Evolutionary conservation across 2,329 filamentous ascomycete species (phyloP).

Genomic region (Sclerotinia sclerotiorum): DNA sequence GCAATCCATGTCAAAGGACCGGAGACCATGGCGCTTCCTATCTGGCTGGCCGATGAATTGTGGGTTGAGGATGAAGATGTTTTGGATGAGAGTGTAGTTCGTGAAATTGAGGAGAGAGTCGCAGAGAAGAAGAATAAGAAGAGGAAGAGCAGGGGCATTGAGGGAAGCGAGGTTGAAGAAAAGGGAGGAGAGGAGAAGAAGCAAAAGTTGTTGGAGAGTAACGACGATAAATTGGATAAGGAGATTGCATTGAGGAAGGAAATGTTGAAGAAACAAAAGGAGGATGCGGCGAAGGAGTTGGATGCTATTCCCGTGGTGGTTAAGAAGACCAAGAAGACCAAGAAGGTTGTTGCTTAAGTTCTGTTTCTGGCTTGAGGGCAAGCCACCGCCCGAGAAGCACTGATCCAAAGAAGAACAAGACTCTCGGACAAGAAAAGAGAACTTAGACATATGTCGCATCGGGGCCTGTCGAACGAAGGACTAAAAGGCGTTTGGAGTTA

Average conservation of each 20-base stretch:
- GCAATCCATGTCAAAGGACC: constrained; percentile 88
- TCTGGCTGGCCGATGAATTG: constrained; percentile 90
- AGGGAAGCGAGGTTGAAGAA: constrained; percentile 13
- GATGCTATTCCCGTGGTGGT: constrained; percentile 35
- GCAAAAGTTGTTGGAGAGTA: constrained; percentile 37
- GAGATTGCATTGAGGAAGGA: constrained; percentile 42
- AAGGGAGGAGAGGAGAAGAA: constrained; percentile 42
- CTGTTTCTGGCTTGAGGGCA: too few species aligned
- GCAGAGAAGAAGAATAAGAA: constrained; percentile 25
- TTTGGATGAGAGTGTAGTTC: constrained; percentile 53
- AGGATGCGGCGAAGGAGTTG: constrained; percentile 36
- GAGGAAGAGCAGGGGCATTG: constrained; percentile 20
- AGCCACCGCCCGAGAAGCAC: too few species aligned
- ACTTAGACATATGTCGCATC: neutral
- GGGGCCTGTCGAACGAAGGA: too few species aligned
- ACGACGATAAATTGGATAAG: constrained; percentile 41
- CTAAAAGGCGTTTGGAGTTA: constrained; percentile 18
- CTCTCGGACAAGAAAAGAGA: neutral
- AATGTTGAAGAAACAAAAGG: constrained; percentile 43
- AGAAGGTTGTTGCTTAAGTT: constrained; percentile 32
- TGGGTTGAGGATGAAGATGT: constrained; percentile 81
- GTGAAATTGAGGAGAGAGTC: constrained; percentile 19
- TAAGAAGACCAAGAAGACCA: constrained; percentile 32
- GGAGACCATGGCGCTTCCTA: constrained; percentile 83
- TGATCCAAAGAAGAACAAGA: neutral